Evolutionary conservation across 2,329 filamentous ascomycete species (phyloP), one percentile per base, ranked within the genome.

Genomic region (Aspergillus ochraceoroseus): DNA sequence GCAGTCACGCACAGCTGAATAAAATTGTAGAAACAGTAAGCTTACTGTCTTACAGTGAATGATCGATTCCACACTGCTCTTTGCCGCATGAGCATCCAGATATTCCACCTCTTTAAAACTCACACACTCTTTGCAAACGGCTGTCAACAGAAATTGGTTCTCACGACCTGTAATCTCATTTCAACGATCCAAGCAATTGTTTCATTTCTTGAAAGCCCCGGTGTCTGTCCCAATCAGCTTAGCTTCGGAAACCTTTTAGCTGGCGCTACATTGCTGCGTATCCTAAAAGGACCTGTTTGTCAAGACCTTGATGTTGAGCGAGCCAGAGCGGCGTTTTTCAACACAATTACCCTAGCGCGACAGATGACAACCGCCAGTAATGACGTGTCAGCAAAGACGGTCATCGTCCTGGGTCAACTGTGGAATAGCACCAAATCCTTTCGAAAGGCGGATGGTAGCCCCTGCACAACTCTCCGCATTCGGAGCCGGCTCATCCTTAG

Each of bases 341-440:
- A 46, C 0, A 58, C 59, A 0, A 63, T 70, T 36, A 66, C 65
- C 38, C 43, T 70, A 7, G 53, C 60, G 2, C 66, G 65, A 39
- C 54, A 59, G 27, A 62, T 68, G 52, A 62, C 63, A 0, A 49
- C 62, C 5, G 59, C 65, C 11, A 61, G 56, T 27, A 58, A 59
- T 5, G 66, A 70, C 28, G 43, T 54, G 2, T 51, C 64, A 0
- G 54, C 61, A 2, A 64, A 63, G 34, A 58, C 53, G 3, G 57
- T 60, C 5, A 52, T 50, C 0, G 48, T 64, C 2, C 32, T 70
- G 18, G 67, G 56, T 27, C 58, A 65, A 22, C 38, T 68, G 8
- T 68, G 64, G 62, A 66, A 65, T 36, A 70, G 66, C 49, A 57
- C 32, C 35, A 68, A 57, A 42, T 65, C 58, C 6, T 70, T 68